Conservation (phyloP, 352 stramenopile genomes). For the Phytophthora palmivora region DNA sequence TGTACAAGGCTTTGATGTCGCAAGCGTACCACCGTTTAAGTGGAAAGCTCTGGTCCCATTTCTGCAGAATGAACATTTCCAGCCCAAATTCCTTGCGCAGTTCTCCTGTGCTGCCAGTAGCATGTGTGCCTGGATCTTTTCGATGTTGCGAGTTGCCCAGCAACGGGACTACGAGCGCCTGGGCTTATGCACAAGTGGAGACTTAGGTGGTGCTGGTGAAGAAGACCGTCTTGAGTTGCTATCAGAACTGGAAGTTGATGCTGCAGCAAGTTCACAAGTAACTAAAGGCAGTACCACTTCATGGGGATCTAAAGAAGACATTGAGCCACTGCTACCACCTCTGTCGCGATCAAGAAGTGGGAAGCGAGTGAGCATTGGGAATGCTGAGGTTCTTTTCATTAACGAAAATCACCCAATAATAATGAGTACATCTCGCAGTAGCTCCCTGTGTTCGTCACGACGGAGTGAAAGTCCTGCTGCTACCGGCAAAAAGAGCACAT, state of each 20-base stretch:
- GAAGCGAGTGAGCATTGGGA: conserved; percentile 74
- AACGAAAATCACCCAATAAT: conserved; percentile 72
- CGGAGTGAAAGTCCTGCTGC: conserved; percentile 18
- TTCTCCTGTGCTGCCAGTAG: conserved; percentile 58
- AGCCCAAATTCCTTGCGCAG: conserved; percentile 64
- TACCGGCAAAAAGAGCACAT: conserved; percentile 13
- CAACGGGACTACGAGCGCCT: conserved; percentile 41
- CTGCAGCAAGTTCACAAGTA: conserved; percentile 34
- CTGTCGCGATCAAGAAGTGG: conserved; percentile 35
- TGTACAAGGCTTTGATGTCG: conserved; percentile 49
- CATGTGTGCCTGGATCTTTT: conserved; percentile 76
- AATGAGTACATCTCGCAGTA: conserved; percentile 19
- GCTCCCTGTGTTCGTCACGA: conserved; percentile 25
- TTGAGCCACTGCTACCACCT: conserved; percentile 16
- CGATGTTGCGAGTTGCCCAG: conserved; percentile 45
- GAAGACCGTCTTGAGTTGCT: conserved; percentile 61
- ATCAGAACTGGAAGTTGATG: conserved; percentile 65
- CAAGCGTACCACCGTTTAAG: conserved; percentile 64
- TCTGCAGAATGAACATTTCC: conserved; percentile 74
- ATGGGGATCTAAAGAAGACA: conserved; percentile 9
- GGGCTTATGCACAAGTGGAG: conserved; percentile 24
- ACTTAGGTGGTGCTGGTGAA: conserved; percentile 29
- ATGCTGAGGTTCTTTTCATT: conserved; percentile 72
- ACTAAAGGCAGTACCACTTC: conserved; percentile 3
- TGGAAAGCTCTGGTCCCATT: conserved; percentile 79